phyloP scores from a whole-genome alignment of 768 basidiomycete species.

The Cubamyces lactineus region DNA sequence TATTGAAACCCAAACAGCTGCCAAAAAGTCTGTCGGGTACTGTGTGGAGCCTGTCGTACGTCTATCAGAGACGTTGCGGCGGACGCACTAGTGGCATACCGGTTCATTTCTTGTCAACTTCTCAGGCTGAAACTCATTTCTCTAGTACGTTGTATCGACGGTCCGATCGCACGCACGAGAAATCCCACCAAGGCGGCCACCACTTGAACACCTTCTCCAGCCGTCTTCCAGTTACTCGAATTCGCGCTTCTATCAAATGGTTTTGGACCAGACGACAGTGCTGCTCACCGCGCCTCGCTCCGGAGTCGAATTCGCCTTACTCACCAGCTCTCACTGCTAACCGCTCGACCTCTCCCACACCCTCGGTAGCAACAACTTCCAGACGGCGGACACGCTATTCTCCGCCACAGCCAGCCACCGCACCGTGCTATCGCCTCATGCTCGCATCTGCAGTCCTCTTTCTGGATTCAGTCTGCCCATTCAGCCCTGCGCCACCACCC shows the following conservation, averaged over 20 bases:
- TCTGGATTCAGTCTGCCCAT: background rate
- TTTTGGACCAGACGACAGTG: background rate
- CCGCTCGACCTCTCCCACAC: background rate
- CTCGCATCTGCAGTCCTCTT: background rate
- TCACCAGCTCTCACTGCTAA: background rate
- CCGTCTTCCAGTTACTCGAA: background rate
- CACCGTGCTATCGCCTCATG: constrained; percentile 2
- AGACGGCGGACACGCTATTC: constrained; percentile 1
- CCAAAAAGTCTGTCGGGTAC: constrained; percentile 20
- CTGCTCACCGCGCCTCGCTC: constrained; percentile 9
- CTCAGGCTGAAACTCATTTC: background rate
- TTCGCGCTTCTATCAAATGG: background rate
- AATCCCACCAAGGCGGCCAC: background rate
- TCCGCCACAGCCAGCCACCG: constrained; percentile 4
- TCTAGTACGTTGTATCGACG: background rate
- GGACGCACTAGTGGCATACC: background rate
- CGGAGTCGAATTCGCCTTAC: constrained; percentile 1
- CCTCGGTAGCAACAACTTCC: background rate
- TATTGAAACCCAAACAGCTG: constrained; percentile 7
- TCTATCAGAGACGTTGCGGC: background rate
- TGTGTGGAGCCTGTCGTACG: background rate
- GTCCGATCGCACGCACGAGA: background rate
- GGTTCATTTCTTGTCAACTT: background rate
- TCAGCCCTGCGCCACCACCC: background rate
- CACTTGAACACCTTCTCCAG: constrained; percentile 4